Conservation (phyloP, 192 early-diverging fungal genomes). For the Backusella morwellensis region DNA sequence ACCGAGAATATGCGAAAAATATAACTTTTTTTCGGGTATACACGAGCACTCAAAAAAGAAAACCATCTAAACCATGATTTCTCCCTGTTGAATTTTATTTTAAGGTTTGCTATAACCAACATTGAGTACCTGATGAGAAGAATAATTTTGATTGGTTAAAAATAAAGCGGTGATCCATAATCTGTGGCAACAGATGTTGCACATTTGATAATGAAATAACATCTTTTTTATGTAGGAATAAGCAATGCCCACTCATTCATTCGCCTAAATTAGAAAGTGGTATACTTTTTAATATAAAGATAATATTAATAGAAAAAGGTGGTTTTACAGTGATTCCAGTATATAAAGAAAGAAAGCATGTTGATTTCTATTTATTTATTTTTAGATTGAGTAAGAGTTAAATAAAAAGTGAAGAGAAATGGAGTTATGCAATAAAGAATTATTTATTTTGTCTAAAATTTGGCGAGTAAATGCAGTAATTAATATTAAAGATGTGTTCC, state of each 20-base stretch:
- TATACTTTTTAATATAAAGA: neutral
- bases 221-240: neutral
- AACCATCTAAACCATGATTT: neutral
- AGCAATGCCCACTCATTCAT: neutral
- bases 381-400: neutral
- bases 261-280: neutral
- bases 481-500: neutral
- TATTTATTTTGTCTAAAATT: constrained; percentile 9
- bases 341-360: neutral
- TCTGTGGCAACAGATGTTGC: neutral
- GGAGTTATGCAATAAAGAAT: neutral
- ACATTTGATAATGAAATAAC: neutral
- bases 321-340: neutral
- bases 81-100: neutral
- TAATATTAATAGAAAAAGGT: neutral
- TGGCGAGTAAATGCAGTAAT: constrained; percentile 6
- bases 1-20: no score
- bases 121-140: neutral
- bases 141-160: neutral
- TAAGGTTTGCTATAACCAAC: neutral
- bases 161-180: neutral
- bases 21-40: neutral
- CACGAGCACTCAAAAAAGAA: neutral
- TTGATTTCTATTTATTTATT: neutral
- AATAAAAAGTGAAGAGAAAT: neutral